Conservation (phyloP, 2,329 filamentous ascomycete species). For the Boeremia exigua region DNA sequence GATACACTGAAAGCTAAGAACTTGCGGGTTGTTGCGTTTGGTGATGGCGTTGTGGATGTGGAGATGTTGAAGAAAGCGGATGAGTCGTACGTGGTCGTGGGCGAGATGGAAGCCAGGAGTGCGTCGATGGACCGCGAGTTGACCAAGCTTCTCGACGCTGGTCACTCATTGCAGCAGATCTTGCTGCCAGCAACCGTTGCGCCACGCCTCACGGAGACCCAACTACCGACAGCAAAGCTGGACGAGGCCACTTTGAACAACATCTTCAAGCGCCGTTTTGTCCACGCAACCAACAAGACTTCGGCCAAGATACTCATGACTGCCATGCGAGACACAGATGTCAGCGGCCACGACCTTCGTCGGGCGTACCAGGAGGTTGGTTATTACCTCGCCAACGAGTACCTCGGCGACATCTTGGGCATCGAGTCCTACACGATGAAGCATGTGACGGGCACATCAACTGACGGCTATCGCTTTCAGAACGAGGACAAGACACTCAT, state of each 20-base stretch:
- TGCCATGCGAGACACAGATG: conserved; percentile 58
- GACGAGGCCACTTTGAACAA: conserved; percentile 27
- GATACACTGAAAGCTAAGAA: conserved; percentile 46
- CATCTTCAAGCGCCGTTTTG: conserved; percentile 22
- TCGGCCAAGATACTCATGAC: conserved; percentile 59
- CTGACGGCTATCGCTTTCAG: conserved; percentile 54
- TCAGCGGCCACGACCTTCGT: conserved; percentile 56
- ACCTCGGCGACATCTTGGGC: conserved; percentile 56
- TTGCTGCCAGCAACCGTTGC: conserved; percentile 51
- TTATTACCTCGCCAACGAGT: conserved; percentile 60
- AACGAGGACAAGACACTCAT: conserved; percentile 61
- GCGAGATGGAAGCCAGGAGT: conserved; percentile 37
- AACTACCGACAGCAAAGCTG: conserved; percentile 47
- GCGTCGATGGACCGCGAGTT: background rate
- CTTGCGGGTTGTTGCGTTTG: conserved; percentile 61
- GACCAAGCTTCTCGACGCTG: conserved; percentile 21
- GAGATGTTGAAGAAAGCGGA: conserved; percentile 63
- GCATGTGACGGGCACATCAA: conserved; percentile 59
- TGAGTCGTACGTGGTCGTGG: conserved; percentile 62
- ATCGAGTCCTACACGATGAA: conserved; percentile 56
- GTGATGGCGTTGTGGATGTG: conserved; percentile 66
- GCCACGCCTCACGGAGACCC: conserved; percentile 52
- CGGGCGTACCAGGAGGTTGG: conserved; percentile 59
- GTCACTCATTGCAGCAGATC: conserved; percentile 55
- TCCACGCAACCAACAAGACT: conserved; percentile 55